Base-by-base conservation (phyloP, 768 basidiomycete species). In the Mycena olivaceomarginata region DNA sequence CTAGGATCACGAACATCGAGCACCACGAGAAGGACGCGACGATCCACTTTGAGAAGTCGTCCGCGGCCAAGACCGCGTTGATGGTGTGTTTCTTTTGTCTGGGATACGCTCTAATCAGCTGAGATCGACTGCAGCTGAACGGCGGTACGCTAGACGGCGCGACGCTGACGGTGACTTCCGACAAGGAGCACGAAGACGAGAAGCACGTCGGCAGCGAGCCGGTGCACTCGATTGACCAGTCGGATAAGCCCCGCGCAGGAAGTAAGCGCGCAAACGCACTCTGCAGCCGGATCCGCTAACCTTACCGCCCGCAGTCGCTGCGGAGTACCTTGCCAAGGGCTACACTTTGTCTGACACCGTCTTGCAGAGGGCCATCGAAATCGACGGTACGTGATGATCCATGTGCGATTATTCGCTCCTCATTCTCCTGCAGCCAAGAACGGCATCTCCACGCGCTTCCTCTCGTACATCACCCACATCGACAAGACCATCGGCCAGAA, bases 301-400 rank as follows among this genome's bases (percentile, higher is more conserved):
- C 11, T 12, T 11, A 31, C 43, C 51, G 18, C 5, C 4, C 40
- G 77, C 82, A 93, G 96, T 98, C 81, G 95, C 95, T 39, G 98
- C 98, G 40, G 98, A 99, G 84, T 97, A 98, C 85, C 91, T 99
- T 60, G 97, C 98, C 2, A 93, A 92, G 82, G 98, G 98, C 2
- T 99, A 99, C 86, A 82, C 82, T 67, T 90, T 99, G 39, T 92
- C 93, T 20, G 98, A 99, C 82, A 82, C 89, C 64, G 91, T 97
- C 80, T 89, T 99, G 62, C 89, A 94, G 80, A 91, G 91, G 65
- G 94, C 96, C 63, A 96, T 97, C 80, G 94, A 96, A 46, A 87
- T 95, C n/a, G 95, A 96, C 82, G 86, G 93, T 94, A 77, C 75
- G 87, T 77, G 12, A 15, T 43, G 20, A 22, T 53, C 18, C n/a